These are phyloP conservation scores for Malassezia furfur DNA, from an alignment of 1,284 basidiomycete species.

Conservation along the genomic window DNA sequence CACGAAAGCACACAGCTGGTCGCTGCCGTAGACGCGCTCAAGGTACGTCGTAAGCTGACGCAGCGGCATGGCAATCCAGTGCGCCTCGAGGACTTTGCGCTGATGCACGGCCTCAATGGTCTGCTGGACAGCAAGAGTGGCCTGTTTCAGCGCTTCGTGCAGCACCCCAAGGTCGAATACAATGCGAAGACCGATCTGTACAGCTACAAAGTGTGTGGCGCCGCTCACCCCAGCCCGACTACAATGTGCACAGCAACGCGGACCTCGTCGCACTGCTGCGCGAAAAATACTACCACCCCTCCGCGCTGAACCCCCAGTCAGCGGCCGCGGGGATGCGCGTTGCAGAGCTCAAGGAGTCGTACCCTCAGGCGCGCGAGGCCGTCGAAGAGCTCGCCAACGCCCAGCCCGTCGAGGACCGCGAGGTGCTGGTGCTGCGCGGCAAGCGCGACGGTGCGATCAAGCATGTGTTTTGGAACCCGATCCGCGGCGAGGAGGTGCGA, in stretches of 20 bases:
- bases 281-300: constrained; percentile 29
- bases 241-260: constrained; percentile 69
- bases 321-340: constrained; percentile 61
- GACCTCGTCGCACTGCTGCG: constrained; percentile 67
- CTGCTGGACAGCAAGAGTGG: constrained; percentile 61
- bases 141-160: constrained; percentile 66
- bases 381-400: constrained; percentile 36
- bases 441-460: constrained; percentile 61
- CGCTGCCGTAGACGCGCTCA: constrained; percentile 71
- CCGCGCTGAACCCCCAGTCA: constrained; percentile 19
- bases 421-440: constrained; percentile 73
- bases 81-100: constrained; percentile 72
- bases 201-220: constrained; percentile 60
- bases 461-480: constrained; percentile 85
- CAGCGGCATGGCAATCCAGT: constrained; percentile 67
- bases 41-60: constrained; percentile 39
- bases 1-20: constrained; percentile 79
- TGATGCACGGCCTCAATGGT: constrained; percentile 61
- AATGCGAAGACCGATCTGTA: constrained; percentile 74
- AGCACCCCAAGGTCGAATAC: constrained; percentile 66
- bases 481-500: constrained; percentile 63
- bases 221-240: constrained; percentile 61
- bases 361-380: constrained; percentile 61
- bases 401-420: constrained; percentile 61
- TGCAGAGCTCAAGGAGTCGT: constrained; percentile 72